Percentiles rank a stretch among this genome's conserved stretches.
Conservation (phyloP, 371 early-diverging fungal species). For the Zancudomyces culisetae region DNA sequence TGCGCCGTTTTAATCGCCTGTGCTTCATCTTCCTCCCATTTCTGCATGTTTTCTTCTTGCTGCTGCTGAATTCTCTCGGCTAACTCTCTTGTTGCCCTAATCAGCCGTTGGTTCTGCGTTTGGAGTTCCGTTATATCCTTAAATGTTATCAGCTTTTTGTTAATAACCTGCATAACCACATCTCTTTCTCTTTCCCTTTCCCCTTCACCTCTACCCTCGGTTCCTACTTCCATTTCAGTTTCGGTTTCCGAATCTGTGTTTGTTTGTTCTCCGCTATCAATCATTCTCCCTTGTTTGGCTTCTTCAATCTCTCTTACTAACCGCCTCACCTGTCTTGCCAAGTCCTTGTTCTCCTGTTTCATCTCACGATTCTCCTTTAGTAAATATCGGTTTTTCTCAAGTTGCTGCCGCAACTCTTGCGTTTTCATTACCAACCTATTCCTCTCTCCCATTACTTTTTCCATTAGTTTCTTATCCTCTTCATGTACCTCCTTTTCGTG, state of each 20-base stretch:
- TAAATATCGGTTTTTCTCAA: conserved; percentile 8
- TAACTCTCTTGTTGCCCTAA: conserved; percentile 29
- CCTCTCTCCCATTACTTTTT: conserved; percentile 4
- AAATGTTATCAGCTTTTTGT: conserved; percentile 29
- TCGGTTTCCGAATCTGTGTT: not conserved
- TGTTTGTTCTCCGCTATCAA: not conserved
- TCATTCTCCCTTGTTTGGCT: conserved; percentile 6
- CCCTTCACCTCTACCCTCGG: not conserved
- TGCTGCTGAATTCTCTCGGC: conserved; percentile 24
- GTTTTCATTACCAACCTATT: conserved; percentile 4
- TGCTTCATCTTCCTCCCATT: conserved; percentile 21
- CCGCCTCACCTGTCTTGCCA: conserved; percentile 28
- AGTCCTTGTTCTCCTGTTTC: conserved; percentile 30
- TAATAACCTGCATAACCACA: conserved; percentile 24
- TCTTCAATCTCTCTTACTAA: conserved; percentile 23
- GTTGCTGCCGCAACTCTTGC: conserved; percentile 9
- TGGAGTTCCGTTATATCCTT: conserved; percentile 30
- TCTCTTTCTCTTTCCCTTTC: conserved; percentile 5
- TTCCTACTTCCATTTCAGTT: conserved; percentile 4
- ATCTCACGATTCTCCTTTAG: conserved; percentile 5
- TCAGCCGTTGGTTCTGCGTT: conserved; percentile 33
- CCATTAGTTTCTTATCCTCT: conserved; percentile 13
- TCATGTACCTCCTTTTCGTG: conserved; percentile 23
- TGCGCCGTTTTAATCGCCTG: conserved; percentile 29
- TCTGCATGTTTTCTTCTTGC: conserved; percentile 18